Evolutionary conservation across 345 rosid genomes (phyloP), one percentile per base, ranked within the genome.

Genomic region (Zanthoxylum bungeanum): DNA sequence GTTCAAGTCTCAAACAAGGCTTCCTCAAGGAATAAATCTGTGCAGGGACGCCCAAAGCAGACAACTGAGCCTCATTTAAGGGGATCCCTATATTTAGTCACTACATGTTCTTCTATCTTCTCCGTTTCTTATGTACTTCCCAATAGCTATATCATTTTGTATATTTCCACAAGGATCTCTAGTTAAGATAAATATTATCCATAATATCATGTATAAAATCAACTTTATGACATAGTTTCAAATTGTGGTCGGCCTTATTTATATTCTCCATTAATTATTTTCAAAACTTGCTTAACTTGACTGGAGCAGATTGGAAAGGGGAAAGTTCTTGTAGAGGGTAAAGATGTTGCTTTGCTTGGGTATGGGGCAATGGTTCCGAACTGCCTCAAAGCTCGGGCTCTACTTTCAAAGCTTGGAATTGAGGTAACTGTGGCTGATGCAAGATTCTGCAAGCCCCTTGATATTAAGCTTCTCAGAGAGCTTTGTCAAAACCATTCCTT

Each of bases 321-420:
- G 66, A 84, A 84, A 85, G 76, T 91, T 66, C 83, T 91, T 6
- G 79, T 84, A 36, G 89, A 90, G 77, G 98, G 98, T 62, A 82
- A 86, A 88, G 87, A 87, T 60, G 89, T 91, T 76, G 98, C 94
- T 64, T 83, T 93, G 69, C 93, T 93, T 63, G 97, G 98, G 30
- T 93, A 90, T 64, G 98, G 97, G 33, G 86, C 91, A 46, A 91
- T 90, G 97, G 96, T 93, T 80, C 96, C 87, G 80, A 93, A 93
- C 74, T 93, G 98, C 79, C 79, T 90, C 36, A 90, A 86, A 82
- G 98, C 98, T 63, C 85, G 76, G 51, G 76, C 89, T 62, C 97
- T 93, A 64, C 96, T 93, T 69, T 86, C 86, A 2, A 85, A 84
- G 76, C 94, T 88, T 36, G 97, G 94, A n/a, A 74, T 91, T 55